A percentile compares a stretch with the other conserved stretches of the same genome.
Conservation (phyloP, 2,329 filamentous ascomycete species). For the Trichoderma asperellum region DNA sequence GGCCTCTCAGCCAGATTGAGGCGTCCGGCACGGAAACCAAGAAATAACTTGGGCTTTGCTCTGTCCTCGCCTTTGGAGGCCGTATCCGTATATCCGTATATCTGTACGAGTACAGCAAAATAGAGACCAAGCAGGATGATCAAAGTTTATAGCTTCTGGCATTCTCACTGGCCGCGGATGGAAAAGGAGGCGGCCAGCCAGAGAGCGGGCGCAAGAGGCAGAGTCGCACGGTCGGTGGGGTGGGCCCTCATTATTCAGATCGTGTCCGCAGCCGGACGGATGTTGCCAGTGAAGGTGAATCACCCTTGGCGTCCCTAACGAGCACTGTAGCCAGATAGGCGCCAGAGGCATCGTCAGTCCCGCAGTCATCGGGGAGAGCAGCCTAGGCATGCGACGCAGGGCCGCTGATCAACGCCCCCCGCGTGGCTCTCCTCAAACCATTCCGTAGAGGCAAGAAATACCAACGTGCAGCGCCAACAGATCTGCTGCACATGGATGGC, state of each 20-base stretch:
- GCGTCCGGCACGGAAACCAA: conserved; percentile 14
- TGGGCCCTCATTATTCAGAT: conserved; percentile 21
- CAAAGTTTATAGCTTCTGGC: neutral
- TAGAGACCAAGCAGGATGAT: neutral
- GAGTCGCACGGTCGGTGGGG: conserved; percentile 21
- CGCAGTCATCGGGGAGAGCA: neutral
- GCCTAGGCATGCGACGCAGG: neutral
- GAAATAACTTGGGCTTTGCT: neutral
- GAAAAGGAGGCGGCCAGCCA: conserved; percentile 14
- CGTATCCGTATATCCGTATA: too few species aligned
- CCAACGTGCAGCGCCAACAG: neutral
- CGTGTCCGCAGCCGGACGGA: conserved; percentile 24
- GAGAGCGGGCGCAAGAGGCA: neutral
- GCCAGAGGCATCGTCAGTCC: neutral
- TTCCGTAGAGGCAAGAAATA: neutral
- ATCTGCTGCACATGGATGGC: neutral
- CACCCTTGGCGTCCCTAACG: conserved; percentile 1
- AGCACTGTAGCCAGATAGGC: neutral
- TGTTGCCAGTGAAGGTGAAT: conserved; percentile 4
- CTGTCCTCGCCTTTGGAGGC: neutral
- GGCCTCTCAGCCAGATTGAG: conserved; percentile 14
- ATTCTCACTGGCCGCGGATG: neutral
- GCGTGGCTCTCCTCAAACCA: neutral
- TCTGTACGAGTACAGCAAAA: neutral
- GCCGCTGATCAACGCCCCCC: neutral